Percentiles rank a stretch among this genome's conserved stretches.
Evolutionary conservation across 2,329 filamentous ascomycete species (phyloP).

Genomic region (Monosporascus cannonballus): DNA sequence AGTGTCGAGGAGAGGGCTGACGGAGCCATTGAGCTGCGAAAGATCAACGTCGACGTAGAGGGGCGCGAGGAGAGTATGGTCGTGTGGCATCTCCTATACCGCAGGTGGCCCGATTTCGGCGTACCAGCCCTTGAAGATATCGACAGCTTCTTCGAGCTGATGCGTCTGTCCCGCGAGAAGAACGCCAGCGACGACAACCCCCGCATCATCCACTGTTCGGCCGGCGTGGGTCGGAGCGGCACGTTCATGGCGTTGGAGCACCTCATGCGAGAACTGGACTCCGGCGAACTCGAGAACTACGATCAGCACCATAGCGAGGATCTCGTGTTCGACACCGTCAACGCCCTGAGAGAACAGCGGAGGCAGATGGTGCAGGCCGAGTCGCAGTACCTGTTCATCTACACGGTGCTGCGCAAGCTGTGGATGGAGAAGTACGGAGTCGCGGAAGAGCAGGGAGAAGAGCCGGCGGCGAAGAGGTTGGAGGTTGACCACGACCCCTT

Average conservation of each 20-base stretch:
- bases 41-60: slow-evolving; percentile 54
- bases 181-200: slow-evolving; percentile 56
- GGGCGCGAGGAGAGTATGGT: slow-evolving; percentile 33
- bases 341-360: slow-evolving; percentile 75
- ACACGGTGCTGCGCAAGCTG: slow-evolving; percentile 72
- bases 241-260: slow-evolving; percentile 97
- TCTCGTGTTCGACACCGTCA: slow-evolving; percentile 72
- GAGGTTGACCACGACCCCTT: slow-evolving; percentile 42
- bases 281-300: slow-evolving; percentile 57
- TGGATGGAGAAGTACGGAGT: slow-evolving; percentile 61
- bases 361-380: slow-evolving; percentile 95
- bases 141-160: slow-evolving; percentile 61
- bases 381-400: slow-evolving; percentile 79
- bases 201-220: slow-evolving; percentile 80
- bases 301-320: slow-evolving; percentile 41
- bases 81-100: slow-evolving; percentile 82
- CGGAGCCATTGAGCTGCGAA: slow-evolving; percentile 66
- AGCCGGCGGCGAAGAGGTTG: slow-evolving; percentile 46
- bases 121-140: slow-evolving; percentile 67
- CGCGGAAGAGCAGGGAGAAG: slow-evolving; percentile 26
- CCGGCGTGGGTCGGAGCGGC: slow-evolving; percentile 87
- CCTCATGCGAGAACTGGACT: slow-evolving; percentile 73
- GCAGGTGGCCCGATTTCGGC: slow-evolving; percentile 84
- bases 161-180: slow-evolving; percentile 59
- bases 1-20: slow-evolving; percentile 48